Conservation (phyloP, 2,329 filamentous ascomycete species). For the Fusarium sp. region DNA sequence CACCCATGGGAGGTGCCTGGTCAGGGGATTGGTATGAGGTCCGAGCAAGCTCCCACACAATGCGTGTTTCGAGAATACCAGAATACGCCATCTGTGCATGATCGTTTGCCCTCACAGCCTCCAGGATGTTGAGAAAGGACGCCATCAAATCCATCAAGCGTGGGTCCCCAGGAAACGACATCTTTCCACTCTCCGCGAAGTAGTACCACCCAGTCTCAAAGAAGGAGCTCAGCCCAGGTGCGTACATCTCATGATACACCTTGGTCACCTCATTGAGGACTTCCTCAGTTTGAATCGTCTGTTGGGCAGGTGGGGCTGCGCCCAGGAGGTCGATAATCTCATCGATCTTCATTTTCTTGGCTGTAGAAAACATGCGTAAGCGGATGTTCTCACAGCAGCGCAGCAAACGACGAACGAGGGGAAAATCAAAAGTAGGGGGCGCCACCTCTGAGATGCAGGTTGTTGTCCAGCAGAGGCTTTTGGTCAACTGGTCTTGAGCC, state of each 20-base stretch:
- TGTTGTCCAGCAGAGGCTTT: conserved; percentile 44
- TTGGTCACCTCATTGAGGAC: conserved; percentile 71
- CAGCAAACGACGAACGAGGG: conserved; percentile 42
- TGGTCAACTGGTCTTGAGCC: conserved; percentile 41
- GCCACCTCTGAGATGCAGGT: conserved; percentile 60
- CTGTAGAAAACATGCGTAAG: conserved; percentile 46
- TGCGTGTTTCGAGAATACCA: conserved; percentile 62
- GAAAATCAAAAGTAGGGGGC: conserved; percentile 52
- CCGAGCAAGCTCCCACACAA: conserved; percentile 67
- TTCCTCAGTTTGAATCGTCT: conserved; percentile 60
- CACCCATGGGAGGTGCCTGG: conserved; percentile 44
- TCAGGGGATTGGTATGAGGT: conserved; percentile 55
- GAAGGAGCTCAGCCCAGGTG: conserved; percentile 74
- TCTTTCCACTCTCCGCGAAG: conserved; percentile 55
- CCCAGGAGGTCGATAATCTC: conserved; percentile 72
- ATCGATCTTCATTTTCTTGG: conserved; percentile 70
- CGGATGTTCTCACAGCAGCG: conserved; percentile 45
- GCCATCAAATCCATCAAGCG: conserved; percentile 71
- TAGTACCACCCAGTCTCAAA: conserved; percentile 87
- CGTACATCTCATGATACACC: conserved; percentile 79
- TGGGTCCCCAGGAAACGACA: conserved; percentile 60
- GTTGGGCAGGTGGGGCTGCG: conserved; percentile 63
- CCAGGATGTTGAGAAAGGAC: conserved; percentile 66
- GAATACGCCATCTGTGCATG: conserved; percentile 62
- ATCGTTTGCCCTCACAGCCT: conserved; percentile 58